Percentiles rank a stretch among this genome's conserved stretches.
These are phyloP conservation scores for Yamadazyma trypodendri DNA, from an alignment of 1,139 yeast genomes.

Conservation along the genomic window DNA sequence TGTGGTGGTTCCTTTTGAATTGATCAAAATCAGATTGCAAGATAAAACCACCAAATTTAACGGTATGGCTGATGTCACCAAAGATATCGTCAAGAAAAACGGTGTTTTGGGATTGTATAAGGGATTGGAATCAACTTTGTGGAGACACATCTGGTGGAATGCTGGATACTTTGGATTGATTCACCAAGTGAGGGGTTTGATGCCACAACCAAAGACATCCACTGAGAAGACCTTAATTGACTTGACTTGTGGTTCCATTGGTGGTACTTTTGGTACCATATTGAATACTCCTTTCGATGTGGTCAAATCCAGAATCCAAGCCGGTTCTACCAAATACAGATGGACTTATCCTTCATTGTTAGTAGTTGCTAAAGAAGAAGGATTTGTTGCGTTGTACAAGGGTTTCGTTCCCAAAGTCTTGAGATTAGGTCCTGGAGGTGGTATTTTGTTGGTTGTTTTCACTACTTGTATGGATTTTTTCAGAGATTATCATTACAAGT, in stretches of 20 bases:
- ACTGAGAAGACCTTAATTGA: constrained; percentile 82
- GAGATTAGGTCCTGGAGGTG: constrained; percentile 99
- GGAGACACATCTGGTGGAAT: constrained; percentile 97
- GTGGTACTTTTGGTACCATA: constrained; percentile 94
- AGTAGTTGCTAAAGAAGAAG: constrained; percentile 85
- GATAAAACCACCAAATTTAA: constrained; percentile 80
- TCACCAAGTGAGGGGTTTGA: constrained; percentile 73
- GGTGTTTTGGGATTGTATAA: constrained; percentile 86
- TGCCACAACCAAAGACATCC: constrained; percentile 73
- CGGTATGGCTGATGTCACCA: constrained; percentile 83
- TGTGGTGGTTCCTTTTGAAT: constrained; percentile 95
- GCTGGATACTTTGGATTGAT: constrained; percentile 97
- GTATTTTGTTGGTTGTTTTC: constrained; percentile 92
- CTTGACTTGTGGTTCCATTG: constrained; percentile 87
- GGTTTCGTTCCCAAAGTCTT: constrained; percentile 97
- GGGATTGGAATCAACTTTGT: constrained; percentile 93
- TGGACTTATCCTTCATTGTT: constrained; percentile 87
- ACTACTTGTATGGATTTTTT: constrained; percentile 94
- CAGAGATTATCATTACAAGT: constrained; percentile 54
- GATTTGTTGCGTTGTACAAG: constrained; percentile 81
- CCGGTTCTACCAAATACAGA: constrained; percentile 79
- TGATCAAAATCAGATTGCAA: constrained; percentile 84
- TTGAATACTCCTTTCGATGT: constrained; percentile 97
- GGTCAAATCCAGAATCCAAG: constrained; percentile 95
- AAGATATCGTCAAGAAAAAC: constrained; percentile 66